These are phyloP conservation scores for Microthlaspi erraticum DNA, from an alignment of 345 rosid genomes.

Conservation along the genomic window DNA sequence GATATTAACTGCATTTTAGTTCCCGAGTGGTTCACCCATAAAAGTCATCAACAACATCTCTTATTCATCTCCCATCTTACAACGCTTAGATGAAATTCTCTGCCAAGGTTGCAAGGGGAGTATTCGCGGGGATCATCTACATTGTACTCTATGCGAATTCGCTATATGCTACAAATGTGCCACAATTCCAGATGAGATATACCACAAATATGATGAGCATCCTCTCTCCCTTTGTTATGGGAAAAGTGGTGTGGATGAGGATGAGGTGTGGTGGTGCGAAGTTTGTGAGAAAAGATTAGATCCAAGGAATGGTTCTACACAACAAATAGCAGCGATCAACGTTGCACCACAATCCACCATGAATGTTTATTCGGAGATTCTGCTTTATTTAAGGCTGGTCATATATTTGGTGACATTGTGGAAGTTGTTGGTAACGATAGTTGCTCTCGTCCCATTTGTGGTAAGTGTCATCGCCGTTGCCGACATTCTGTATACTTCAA, in stretches of 20 bases:
- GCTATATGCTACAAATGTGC: background rate
- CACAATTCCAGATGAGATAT: background rate
- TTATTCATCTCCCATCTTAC: background rate
- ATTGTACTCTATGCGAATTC: background rate
- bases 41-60: background rate
- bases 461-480: background rate
- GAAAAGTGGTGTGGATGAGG: background rate
- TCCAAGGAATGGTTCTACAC: background rate
- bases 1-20: background rate
- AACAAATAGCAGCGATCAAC: background rate
- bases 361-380: background rate
- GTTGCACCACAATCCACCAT: background rate
- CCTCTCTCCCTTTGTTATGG: constrained; percentile 12
- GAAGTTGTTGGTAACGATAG: background rate
- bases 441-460: background rate
- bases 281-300: background rate
- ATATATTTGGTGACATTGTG: background rate
- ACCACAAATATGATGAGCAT: background rate
- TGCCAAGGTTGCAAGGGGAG: background rate
- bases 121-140: background rate
- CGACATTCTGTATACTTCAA: background rate
- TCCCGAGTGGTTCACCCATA: background rate
- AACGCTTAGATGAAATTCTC: background rate
- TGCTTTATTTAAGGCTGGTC: background rate
- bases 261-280: background rate